A percentile compares a stretch with the other conserved stretches of the same genome.
phyloP scores from a whole-genome alignment of 345 rosid species.

The Laguncularia racemosa region DNA sequence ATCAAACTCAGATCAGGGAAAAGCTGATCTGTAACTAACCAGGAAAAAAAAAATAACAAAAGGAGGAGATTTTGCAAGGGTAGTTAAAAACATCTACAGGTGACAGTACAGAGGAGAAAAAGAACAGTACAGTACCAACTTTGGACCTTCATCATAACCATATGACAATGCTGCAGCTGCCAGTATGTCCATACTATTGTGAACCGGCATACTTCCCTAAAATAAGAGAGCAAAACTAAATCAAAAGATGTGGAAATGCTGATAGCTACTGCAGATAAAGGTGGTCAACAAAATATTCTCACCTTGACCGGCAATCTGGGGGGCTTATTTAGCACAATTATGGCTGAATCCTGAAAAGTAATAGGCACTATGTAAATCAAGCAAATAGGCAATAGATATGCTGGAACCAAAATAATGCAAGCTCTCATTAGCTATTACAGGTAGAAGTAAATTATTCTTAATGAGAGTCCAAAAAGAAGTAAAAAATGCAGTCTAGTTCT shows the following conservation, averaged over 20 bases:
- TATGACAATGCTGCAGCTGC: slow-evolving; percentile 91
- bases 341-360: slow-evolving; percentile 57
- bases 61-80: background rate
- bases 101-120: background rate
- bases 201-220: slow-evolving; percentile 78
- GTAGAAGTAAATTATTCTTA: too few species aligned
- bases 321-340: slow-evolving; percentile 82
- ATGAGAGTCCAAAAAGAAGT: too few species aligned
- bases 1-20: too few species aligned
- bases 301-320: slow-evolving; percentile 92
- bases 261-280: slow-evolving; percentile 2
- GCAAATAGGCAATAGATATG: too few species aligned
- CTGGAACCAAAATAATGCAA: too few species aligned
- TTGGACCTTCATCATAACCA: slow-evolving; percentile 76
- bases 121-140: slow-evolving; percentile 46
- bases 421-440: too few species aligned
- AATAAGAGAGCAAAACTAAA: background rate
- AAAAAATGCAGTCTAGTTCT: too few species aligned
- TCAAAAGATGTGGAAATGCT: background rate
- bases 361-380: too few species aligned
- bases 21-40: too few species aligned
- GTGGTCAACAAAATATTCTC: slow-evolving; percentile 4
- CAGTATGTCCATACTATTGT: slow-evolving; percentile 93
- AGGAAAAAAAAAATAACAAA: background rate
- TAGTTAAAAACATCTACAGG: background rate